Percentiles rank a stretch among this genome's conserved stretches.
These are phyloP conservation scores for Sporodiniella umbellata DNA, from an alignment of 371 early-diverging fungal species.

Conservation along the genomic window DNA sequence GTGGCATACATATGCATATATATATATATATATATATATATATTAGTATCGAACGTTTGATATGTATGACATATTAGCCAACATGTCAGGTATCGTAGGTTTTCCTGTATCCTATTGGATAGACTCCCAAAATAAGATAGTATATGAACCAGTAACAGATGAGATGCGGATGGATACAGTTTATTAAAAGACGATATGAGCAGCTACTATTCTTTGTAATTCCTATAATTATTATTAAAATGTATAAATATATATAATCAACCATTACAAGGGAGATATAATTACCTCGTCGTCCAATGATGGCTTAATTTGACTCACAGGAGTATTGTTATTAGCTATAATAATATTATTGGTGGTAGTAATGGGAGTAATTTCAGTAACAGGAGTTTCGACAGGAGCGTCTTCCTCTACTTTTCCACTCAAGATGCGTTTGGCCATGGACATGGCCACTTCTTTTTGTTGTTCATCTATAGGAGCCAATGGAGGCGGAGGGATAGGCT, in stretches of 20 bases:
- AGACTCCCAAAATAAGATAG: not conserved
- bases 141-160: not conserved
- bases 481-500: slow-evolving; percentile 3
- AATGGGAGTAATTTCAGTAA: not conserved
- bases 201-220: slow-evolving; percentile 43
- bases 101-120: not conserved
- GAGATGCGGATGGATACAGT: not conserved
- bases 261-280: not conserved
- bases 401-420: slow-evolving; percentile 18
- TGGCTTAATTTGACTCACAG: slow-evolving; percentile 13
- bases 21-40: not conserved
- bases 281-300: slow-evolving; percentile 38
- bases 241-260: not conserved
- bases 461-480: not conserved
- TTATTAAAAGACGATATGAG: slow-evolving; percentile 45
- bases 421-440: slow-evolving; percentile 20
- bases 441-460: slow-evolving; percentile 6
- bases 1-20: not conserved
- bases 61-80: slow-evolving; percentile 43
- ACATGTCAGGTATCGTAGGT: slow-evolving; percentile 6
- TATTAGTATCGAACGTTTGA: slow-evolving; percentile 48
- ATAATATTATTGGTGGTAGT: slow-evolving; percentile 5
- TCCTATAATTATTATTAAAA: no score
- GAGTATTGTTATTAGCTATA: slow-evolving; percentile 4
- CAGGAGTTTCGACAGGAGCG: not conserved